Evolutionary conservation across 306 rosid species (phyloP), one percentile per base, ranked within the genome.

Genomic region (Vicia sativa): DNA sequence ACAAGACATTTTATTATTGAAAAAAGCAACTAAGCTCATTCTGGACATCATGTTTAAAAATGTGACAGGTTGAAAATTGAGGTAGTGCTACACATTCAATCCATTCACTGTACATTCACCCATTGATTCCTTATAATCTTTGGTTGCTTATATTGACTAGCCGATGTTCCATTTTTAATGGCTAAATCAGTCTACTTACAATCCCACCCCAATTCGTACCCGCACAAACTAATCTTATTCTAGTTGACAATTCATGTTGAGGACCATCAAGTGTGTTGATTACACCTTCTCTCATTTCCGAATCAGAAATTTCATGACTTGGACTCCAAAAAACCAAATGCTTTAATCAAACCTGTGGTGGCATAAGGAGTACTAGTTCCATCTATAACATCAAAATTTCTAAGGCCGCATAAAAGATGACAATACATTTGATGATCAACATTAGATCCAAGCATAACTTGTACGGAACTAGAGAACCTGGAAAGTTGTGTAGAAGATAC

Each of bases 391-490:
- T 82, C 78, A 1, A 60, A 63, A 44, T 76, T 80, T 74, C 73
- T 75, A 16, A 86, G 86, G 56, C 89, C 84, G 67, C 95, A 86
- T 3, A 86, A 82, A 74, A 82, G 83, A 67, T 86, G 96, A 44
- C 88, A 86, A 68, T 89, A 86, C 89, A 84, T 80, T 77, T 84
- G 91, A 44, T 88, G 82, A 50, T 88, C 83, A 21, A 80, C 80
- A 76, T 84, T 67, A 11, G 87, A 76, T 53, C 85, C 95, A 35
- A 82, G 64, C 74, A 84, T 44, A 31, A 88, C 86, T 82, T 84
- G 78, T 21, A 15, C 66, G 53, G 91, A 89, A 73, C 96, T 89
- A 9, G 85, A 77, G 63, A 13, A 55, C 25, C 48, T 15, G 39
- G 64, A 62, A n/a, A 81, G 55, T 53, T 67, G 66, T 71, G 70